Evolutionary conservation across 2,329 filamentous ascomycete species (phyloP), one percentile per base, ranked within the genome.

Genomic region (Pseudogymnoascus sp.): DNA sequence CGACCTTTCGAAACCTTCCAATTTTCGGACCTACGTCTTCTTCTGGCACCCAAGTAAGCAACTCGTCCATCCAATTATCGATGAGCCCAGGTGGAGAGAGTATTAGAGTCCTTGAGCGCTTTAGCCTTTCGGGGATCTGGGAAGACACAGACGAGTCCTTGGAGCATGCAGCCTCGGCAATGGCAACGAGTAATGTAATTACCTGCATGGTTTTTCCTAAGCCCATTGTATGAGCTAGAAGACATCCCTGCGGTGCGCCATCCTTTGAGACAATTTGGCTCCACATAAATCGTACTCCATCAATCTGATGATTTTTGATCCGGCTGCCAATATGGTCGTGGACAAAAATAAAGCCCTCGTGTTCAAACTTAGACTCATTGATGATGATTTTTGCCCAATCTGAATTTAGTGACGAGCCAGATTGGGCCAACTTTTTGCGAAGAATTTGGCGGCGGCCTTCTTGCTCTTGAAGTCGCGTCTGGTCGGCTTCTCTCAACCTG

Each of bases 191-290:
- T n/a, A 96, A 77, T 0, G 90, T 89, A 63, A 96, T 90, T 5
- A 91, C 84, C 75, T 96, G 92, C 87, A 96, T 91, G 0, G 92
- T 95, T 76, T 96, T 97, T 13, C 92, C 92, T 2, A 96, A 76
- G 1, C 92, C 92, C 92, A 96, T 96, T 0, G 89, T 90, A 72
- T 96, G 92, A 5, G 92, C 89, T 18, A 96, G 79, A 10, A 96
- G 79, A 70, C 90, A 95, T 2, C 92, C 92, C 72, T 92, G 86
- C 13, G 58, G 6, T 39, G 33, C 35, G 1, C 77, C 72, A 61
- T 86, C 66, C 8, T 62, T 81, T 33, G 81, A 79, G 5, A 93
- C 83, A 48, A 96, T 77, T 65, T 93, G 88, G 67, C 91, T 86
- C 91, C 92, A 97, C 78, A 97, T 83, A 73, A 96, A 96, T 9